phyloP scores from a whole-genome alignment of 2,329 filamentous ascomycete species.

The Pestalotiopsis sp. region DNA sequence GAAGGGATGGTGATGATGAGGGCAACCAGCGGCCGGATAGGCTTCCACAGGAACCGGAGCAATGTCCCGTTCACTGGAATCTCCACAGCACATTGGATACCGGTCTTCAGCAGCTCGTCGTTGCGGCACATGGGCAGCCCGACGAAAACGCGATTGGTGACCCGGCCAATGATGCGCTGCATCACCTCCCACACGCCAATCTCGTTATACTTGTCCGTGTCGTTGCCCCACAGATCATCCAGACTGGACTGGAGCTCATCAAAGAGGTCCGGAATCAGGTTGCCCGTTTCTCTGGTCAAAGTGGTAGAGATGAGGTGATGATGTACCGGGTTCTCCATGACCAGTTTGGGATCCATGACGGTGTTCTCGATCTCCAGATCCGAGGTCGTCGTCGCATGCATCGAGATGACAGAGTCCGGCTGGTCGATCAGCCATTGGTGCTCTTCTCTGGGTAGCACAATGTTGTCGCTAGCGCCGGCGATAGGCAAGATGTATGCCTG shows the following conservation, averaged over 20 bases:
- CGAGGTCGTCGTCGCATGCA: slow-evolving; percentile 23
- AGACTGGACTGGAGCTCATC: slow-evolving; percentile 30
- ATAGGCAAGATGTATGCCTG: slow-evolving; percentile 30
- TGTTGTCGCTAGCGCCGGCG: slow-evolving; percentile 20
- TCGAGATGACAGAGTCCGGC: slow-evolving; percentile 29
- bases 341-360: slow-evolving; percentile 24
- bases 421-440: slow-evolving; percentile 34
- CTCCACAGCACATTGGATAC: slow-evolving; percentile 21
- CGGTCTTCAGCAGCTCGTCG: slow-evolving; percentile 20
- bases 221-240: slow-evolving; percentile 27
- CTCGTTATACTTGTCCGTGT: slow-evolving; percentile 8
- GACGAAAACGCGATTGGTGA: slow-evolving; percentile 23
- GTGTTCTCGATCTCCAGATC: slow-evolving; percentile 31
- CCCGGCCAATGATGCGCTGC: slow-evolving; percentile 13
- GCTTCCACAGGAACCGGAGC: slow-evolving; percentile 20
- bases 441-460: slow-evolving; percentile 31
- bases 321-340: slow-evolving; percentile 25
- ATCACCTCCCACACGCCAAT: slow-evolving; percentile 13
- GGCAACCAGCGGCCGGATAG: slow-evolving; percentile 21
- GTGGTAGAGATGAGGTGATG: slow-evolving; percentile 28
- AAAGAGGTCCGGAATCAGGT: slow-evolving; percentile 30
- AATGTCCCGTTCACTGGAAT: slow-evolving; percentile 20
- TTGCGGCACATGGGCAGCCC: slow-evolving; percentile 25
- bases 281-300: slow-evolving; percentile 33
- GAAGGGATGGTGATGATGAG: slow-evolving; percentile 22